Evolutionary conservation across 2,329 filamentous ascomycete species (phyloP).

Genomic region (Ceratocystis alfenasii): DNA sequence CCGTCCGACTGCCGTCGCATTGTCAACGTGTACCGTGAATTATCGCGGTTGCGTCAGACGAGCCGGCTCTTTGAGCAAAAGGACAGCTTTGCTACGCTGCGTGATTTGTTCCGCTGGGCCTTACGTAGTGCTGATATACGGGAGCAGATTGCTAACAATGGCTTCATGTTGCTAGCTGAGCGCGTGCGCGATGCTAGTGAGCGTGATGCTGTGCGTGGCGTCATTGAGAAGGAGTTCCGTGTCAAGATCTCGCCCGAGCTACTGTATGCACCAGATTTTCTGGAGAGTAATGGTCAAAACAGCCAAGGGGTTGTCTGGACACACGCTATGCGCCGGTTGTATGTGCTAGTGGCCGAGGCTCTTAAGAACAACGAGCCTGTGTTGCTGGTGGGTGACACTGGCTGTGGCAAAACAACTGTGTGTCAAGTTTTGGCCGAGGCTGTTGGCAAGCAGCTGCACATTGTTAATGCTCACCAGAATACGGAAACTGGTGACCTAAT

Average conservation of each 20-base stretch:
- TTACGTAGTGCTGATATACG: constrained; percentile 71
- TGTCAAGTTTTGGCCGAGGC: constrained; percentile 84
- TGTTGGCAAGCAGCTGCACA: constrained; percentile 62
- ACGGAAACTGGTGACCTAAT: constrained; percentile 96
- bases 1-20: constrained; percentile 86
- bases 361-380: constrained; percentile 87
- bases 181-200: constrained; percentile 87
- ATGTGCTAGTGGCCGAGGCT: constrained; percentile 76
- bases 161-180: constrained; percentile 92
- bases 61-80: constrained; percentile 91
- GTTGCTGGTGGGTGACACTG: constrained; percentile 87
- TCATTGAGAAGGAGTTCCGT: constrained; percentile 86
- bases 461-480: constrained; percentile 96
- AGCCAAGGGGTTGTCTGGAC: constrained; percentile 78
- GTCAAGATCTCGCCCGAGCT: constrained; percentile 62
- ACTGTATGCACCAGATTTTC: constrained; percentile 53
- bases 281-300: constrained; percentile 36
- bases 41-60: constrained; percentile 80
- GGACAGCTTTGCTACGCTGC: constrained; percentile 88
- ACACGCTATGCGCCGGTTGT: constrained; percentile 80
- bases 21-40: constrained; percentile 83
- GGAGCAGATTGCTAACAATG: constrained; percentile 80
- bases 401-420: constrained; percentile 94
- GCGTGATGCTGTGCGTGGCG: constrained; percentile 65
- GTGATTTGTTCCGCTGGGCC: constrained; percentile 95